Evolutionary conservation across 345 rosid species (phyloP).

Genomic region (Zanthoxylum bungeanum): DNA sequence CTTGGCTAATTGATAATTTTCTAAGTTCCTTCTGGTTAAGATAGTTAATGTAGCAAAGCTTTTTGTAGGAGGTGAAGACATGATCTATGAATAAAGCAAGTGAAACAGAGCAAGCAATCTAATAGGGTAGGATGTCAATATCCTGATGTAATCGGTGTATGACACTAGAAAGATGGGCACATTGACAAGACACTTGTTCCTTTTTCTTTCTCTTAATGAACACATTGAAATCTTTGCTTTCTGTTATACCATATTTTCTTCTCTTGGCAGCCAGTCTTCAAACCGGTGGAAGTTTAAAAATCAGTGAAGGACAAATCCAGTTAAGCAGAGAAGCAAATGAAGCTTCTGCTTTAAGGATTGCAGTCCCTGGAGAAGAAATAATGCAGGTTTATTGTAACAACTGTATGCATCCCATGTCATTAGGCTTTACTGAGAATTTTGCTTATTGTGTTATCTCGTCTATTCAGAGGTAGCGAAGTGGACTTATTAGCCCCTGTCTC

Average conservation of each 20-base stretch:
- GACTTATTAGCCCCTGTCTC: too few relatives aligned
- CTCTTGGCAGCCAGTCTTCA: slow-evolving; percentile 91
- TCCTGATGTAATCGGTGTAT: slow-evolving; percentile 9
- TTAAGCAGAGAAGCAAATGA: slow-evolving; percentile 48
- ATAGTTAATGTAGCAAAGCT: neutral
- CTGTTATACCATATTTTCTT: neutral
- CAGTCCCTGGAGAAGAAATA: slow-evolving; percentile 77
- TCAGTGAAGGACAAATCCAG: slow-evolving; percentile 71
- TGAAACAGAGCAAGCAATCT: slow-evolving; percentile 82
- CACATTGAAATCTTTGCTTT: slow-evolving; percentile 7
- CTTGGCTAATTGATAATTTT: neutral
- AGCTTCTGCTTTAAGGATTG: slow-evolving; percentile 69
- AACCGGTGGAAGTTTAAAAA: slow-evolving; percentile 77
- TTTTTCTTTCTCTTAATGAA: neutral
- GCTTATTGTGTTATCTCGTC: neutral
- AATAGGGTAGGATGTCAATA: slow-evolving; percentile 55
- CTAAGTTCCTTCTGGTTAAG: neutral
- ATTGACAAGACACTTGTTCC: neutral
- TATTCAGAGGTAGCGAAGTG: too few relatives aligned
- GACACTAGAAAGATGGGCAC: slow-evolving; percentile 3
- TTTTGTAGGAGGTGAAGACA: slow-evolving; percentile 57
- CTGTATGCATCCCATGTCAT: neutral
- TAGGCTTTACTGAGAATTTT: neutral
- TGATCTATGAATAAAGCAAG: slow-evolving; percentile 70
- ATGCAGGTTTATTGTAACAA: slow-evolving; percentile 60